Base-by-base conservation (phyloP, 305 asterid species). In the Fraxinus albicans region DNA sequence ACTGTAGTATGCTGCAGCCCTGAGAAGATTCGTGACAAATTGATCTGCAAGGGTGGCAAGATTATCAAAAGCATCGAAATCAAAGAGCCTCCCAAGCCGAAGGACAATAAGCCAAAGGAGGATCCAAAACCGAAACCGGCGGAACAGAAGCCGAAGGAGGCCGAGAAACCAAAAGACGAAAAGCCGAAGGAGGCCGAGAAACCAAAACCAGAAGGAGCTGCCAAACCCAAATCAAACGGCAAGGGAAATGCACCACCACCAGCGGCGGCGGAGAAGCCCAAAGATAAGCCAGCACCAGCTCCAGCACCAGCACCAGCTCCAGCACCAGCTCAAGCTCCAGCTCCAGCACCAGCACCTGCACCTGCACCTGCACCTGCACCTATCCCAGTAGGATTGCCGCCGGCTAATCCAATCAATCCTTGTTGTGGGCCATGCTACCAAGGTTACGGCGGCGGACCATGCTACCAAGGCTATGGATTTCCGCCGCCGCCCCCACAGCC, bases 1-100 rank as follows among this genome's bases (percentile, higher is more conserved):
- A 86, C 81, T 0, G 98, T 93, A 34, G 88, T 90, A 0, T 92
- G 97, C 86, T 93, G 98, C 83, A 81, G 81, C 81, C 97, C 97
- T 0, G 95, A 93, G 82, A 91, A 89, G 76, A 47, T 94, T 82
- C 94, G 97, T 15, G 96, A 94, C 82, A 91, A 93, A 77, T 76
- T 94, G 36, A 90, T 94, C 34, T 86, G 88, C 36, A 91, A 87
- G 79, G 98, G 97, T 33, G 19, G 84, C 4, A 86, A 81, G 42
- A 89, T 86, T 1, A 93, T 94, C 86, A 87, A 92, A 36, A 90
- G 91, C 83, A 92, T 94, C 72, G 95, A 90, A 60, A 94, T 94
- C 77, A 77, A 73, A 6, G 91, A 80, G 13, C 90, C 92, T 0
- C 82, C 85, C 0, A 93, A 90, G 87, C 92, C 94, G 77, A 86